phyloP scores from a whole-genome alignment of 1,284 basidiomycete species.

The Ceratobasidium sp. region DNA sequence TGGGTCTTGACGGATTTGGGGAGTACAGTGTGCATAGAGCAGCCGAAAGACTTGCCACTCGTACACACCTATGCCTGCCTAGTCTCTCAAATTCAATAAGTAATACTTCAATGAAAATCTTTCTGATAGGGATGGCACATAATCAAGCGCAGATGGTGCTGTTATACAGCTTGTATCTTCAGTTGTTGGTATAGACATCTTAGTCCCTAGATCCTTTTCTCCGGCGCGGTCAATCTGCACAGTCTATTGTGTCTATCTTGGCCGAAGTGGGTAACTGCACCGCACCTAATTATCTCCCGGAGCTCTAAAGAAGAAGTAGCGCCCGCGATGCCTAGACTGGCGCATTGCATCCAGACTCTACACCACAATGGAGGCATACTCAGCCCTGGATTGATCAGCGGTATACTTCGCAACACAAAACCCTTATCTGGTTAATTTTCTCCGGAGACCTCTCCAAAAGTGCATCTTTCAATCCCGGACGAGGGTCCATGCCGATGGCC shows the following conservation, averaged over 20 bases:
- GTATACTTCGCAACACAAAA: neutral
- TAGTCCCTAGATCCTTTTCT: conserved; percentile 16
- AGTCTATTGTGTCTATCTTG: neutral
- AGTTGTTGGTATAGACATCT: neutral
- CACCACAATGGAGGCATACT: neutral
- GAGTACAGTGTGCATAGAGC: neutral
- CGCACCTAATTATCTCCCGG: neutral
- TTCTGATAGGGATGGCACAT: neutral
- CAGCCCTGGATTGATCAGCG: neutral
- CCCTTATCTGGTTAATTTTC: neutral
- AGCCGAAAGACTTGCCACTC: neutral
- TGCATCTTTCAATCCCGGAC: neutral
- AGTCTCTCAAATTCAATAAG: neutral
- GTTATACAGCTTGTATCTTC: neutral
- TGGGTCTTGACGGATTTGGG: neutral
- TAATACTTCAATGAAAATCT: neutral
- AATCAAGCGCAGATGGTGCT: neutral
- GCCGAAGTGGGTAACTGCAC: neutral
- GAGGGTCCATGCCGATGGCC: neutral
- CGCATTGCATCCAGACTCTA: neutral
- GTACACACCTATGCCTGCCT: neutral
- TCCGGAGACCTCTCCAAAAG: neutral
- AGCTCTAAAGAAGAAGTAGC: neutral
- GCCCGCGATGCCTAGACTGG: neutral
- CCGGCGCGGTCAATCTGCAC: neutral